Evolutionary conservation across 108 stramenopile species (phyloP), one percentile per base, ranked within the genome.

Genomic region (Cyclostephanos tholiformis): DNA sequence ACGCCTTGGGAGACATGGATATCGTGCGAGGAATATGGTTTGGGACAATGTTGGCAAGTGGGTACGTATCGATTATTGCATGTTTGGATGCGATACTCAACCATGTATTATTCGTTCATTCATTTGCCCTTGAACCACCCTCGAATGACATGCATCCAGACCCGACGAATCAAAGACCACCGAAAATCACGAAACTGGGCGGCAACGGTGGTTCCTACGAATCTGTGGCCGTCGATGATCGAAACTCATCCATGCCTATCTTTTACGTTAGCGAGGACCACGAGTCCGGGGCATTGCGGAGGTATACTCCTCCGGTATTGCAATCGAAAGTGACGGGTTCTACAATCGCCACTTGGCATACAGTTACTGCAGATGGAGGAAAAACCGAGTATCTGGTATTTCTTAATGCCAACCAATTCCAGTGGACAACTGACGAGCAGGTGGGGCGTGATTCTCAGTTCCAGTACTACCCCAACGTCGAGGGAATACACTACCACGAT

Each of bases 251-350:
- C 6, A 17, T 16, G 13, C 61, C 71, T 2, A 23, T 53, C 7
- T 87, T 84, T 53, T 91, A 78, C 72, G 74, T 82, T 5, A 87
- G 87, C 1, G 86, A 87, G 65, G 90, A 91, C 51, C 25, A 56
- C 27, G 16, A 32, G 13, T 63, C 41, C 6, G 87, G 90, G 12
- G 71, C 81, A 7, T 36, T 90, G 30, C 68, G 73, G 1, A 72
- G 81, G 23, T 86, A 82, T 44, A 84, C 79, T 36, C 84, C 84
- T 23, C 20, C 32, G 4, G 20, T 39, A 14, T 69, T 29, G 70
- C 76, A 73, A 57, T 60, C 46, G 23, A 56, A 29, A 0, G 19
- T 6, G 10, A 13, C 20, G 12, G 48, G 6, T 0, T 46, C 44
- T 0, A 12, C 44, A 0, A 16, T 46, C 44, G 44, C 14, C 44